phyloP scores from a whole-genome alignment of 2,329 filamentous ascomycete species.

The Ceratocystis lukuohia region DNA sequence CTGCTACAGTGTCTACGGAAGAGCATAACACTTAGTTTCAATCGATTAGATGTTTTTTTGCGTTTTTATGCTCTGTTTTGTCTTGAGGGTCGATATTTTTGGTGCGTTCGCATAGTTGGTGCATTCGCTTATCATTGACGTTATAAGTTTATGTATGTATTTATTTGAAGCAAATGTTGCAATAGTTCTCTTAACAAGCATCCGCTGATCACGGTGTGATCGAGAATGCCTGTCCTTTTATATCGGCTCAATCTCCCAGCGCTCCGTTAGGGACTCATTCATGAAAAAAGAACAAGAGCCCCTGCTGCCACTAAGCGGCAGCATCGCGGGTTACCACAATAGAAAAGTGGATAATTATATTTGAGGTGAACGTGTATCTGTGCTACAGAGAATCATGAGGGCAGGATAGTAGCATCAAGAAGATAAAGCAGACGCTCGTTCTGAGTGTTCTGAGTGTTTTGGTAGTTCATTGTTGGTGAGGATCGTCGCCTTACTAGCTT shows the following conservation, averaged over 20 bases:
- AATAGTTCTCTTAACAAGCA: slow-evolving; percentile 33
- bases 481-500: background rate
- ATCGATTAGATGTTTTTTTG: too few species aligned
- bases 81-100: too few species aligned
- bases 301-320: slow-evolving; percentile 48
- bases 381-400: background rate
- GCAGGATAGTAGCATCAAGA: background rate
- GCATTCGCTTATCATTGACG: too few species aligned
- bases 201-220: slow-evolving; percentile 26
- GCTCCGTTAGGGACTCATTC: slow-evolving; percentile 56
- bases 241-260: slow-evolving; percentile 44
- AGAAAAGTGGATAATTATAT: background rate
- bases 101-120: too few species aligned
- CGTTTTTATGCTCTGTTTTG: too few species aligned
- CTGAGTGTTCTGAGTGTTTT: background rate
- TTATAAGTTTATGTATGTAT: too few species aligned
- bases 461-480: background rate
- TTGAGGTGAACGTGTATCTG: background rate
- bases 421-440: background rate
- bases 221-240: slow-evolving; percentile 15
- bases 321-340: slow-evolving; percentile 45
- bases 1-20: too few species aligned
- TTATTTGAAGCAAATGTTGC: slow-evolving; percentile 24
- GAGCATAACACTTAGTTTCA: too few species aligned
- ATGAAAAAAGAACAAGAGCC: slow-evolving; percentile 40